Evolutionary conservation across 2,329 filamentous ascomycete genomes (phyloP).

Genomic region (Didymella glomerata): DNA sequence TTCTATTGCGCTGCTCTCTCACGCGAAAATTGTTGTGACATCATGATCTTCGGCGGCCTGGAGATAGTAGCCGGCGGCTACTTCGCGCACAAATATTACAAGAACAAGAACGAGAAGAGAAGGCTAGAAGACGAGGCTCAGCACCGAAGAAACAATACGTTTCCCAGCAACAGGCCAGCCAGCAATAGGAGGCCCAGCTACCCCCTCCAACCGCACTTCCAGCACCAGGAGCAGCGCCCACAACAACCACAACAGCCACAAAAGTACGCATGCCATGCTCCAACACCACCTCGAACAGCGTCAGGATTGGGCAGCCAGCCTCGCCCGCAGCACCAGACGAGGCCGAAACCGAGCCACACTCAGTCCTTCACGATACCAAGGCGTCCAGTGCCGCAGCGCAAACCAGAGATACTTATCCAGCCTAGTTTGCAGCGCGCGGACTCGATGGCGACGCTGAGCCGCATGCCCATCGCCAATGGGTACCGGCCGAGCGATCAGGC

Average conservation of each 20-base stretch:
- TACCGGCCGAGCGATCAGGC: slow-evolving; percentile 30
- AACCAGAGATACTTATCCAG: slow-evolving; percentile 39
- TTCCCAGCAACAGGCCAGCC: slow-evolving; percentile 29
- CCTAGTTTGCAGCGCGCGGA: slow-evolving; percentile 44
- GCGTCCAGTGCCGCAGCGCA: slow-evolving; percentile 37
- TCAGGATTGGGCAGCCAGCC: too few species aligned
- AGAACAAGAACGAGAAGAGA: slow-evolving; percentile 47
- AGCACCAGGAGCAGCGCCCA: slow-evolving; percentile 25
- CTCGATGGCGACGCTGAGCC: slow-evolving; percentile 45
- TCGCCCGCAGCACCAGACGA: slow-evolving; percentile 16
- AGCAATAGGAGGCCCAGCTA: slow-evolving; percentile 20
- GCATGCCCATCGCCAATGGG: slow-evolving; percentile 46
- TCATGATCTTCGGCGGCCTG: slow-evolving; percentile 52
- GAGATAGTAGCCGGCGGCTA: slow-evolving; percentile 49
- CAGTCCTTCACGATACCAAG: slow-evolving; percentile 42
- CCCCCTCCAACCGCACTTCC: slow-evolving; percentile 23
- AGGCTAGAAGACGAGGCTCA: slow-evolving; percentile 38
- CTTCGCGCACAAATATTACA: slow-evolving; percentile 46
- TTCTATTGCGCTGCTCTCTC: background rate
- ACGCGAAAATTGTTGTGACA: slow-evolving; percentile 25
- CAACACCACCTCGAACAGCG: too few species aligned
- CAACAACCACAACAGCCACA: slow-evolving; percentile 30
- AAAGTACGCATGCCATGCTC: slow-evolving; percentile 40
- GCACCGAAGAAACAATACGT: slow-evolving; percentile 39
- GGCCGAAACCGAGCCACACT: slow-evolving; percentile 25